Evolutionary conservation across 768 basidiomycete species (phyloP), one percentile per base, ranked within the genome.

Genomic region (Mycena pura): DNA sequence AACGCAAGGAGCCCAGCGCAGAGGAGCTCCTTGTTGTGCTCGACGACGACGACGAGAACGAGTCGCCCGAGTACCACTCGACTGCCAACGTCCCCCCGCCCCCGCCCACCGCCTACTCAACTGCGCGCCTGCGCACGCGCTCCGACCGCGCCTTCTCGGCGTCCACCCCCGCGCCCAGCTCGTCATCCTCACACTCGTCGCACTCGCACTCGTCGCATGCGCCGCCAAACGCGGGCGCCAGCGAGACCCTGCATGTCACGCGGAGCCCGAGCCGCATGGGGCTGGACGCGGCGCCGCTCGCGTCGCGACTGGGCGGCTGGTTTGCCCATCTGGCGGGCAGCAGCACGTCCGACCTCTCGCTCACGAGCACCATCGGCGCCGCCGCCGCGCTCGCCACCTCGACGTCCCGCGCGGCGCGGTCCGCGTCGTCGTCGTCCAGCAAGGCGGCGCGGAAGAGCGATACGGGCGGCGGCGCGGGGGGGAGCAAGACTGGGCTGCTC

Each of bases 131-230:
- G 52, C 76, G 81, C 29, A 71, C 78, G 57, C 74, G 82, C 64
- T 64, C 77, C 36, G 79, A 81, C 66, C 79, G 82, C 36, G 82
- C 80, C 9, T 71, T 76, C 60, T 78, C 78, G 66, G 66, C 68
- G 41, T 60, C 51, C 5, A 60, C 59, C 5, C 58, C 43, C 5
- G 49, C 50, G 72, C 49, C 34, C 14, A n/a, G 15, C 38, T 73
- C 36, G 75, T 72, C 60, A 73, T 72, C 66, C 74, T 77, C 67
- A 78, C 76, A 70, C 76, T 78, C 38, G 38, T 39, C 38, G 6
- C 38, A 39, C 38, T n/a, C n/a, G n/a, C n/a, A n/a, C n/a, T n/a
- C n/a, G n/a, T n/a, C n/a, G n/a, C n/a, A n/a, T n/a, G n/a, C n/a
- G n/a, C n/a, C n/a, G n/a, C n/a, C n/a, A n/a, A n/a, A n/a, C n/a